Evolutionary conservation across 441 rosid species (phyloP), one percentile per base, ranked within the genome.

Genomic region (Biscutella laevigata): DNA sequence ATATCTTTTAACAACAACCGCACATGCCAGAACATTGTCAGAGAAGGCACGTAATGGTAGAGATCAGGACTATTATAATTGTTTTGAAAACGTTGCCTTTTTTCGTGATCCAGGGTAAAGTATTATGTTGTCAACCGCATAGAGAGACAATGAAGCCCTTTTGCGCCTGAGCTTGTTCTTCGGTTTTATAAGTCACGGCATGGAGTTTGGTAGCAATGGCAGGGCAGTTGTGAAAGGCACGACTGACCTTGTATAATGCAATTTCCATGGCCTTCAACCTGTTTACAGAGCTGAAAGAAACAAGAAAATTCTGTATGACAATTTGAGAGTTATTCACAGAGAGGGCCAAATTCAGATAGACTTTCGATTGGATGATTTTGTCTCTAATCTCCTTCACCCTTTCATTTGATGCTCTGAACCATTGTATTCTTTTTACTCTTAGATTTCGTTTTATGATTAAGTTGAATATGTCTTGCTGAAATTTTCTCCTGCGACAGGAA

Each of bases 131-230:
- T 87, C 71, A 91, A 71, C 66, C 73, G 77, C 89, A 91, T 78
- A 44, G 90, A 72, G 37, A 91, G 96, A 77, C 96, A 91, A 42
- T 91, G 98, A 68, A 81, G 79, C 51, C 95, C 86, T 79, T 91
- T 91, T 15, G 94, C 17, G 66, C 71, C 50, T 54, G 80, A 58
- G 77, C 80, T 73, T 76, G 88, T 60, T 84, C 90, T 73, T 84
- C 90, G 34, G 85, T 70, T 73, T 76, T 77, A 57, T 74, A 66
- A 49, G 79, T 68, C 86, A 81, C 80, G 50, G 86, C 79, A 29
- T 74, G 86, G 38, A 87, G 94, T 76, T 82, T 91, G 37, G 66
- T 64, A 19, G 79, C 84, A 74, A 78, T 74, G 50, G 73, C 68
- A 1, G 78, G 53, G 76, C 96, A 91, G 75, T 87, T 77, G 6